phyloP scores from a whole-genome alignment of 768 basidiomycete genomes.

The Trametes gibbosa region DNA sequence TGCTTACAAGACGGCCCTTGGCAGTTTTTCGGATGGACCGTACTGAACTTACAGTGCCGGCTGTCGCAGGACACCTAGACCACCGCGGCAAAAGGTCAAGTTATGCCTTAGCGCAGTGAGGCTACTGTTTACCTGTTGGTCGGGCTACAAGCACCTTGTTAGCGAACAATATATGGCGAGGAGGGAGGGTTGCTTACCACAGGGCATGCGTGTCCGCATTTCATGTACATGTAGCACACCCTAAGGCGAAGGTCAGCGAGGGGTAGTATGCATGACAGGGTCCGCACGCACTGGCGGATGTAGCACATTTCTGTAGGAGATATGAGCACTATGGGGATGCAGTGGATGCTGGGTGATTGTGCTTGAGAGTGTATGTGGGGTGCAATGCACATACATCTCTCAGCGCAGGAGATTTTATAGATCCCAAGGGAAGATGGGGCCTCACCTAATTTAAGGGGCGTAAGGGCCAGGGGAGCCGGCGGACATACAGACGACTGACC shows the following conservation, averaged over 20 bases:
- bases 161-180: background rate
- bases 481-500: background rate
- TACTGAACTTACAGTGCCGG: conserved; percentile 26
- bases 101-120: background rate
- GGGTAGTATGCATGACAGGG: background rate
- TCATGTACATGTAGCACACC: conserved; percentile 26
- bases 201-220: conserved; percentile 25
- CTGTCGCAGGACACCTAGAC: conserved; percentile 24
- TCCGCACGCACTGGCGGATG: conserved; percentile 24
- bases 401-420: background rate
- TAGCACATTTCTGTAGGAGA: conserved; percentile 21
- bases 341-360: background rate
- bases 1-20: conserved; percentile 24
- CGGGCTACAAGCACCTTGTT: conserved; percentile 18
- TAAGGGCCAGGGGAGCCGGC: background rate
- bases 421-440: background rate
- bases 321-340: background rate
- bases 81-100: background rate
- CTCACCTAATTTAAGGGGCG: background rate
- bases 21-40: conserved; percentile 21
- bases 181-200: conserved; percentile 15
- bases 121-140: conserved; percentile 16
- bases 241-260: background rate
- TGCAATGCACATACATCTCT: background rate
- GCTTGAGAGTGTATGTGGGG: background rate